phyloP scores from a whole-genome alignment of 2,329 filamentous ascomycete genomes.

The Scedosporium boydii region DNA sequence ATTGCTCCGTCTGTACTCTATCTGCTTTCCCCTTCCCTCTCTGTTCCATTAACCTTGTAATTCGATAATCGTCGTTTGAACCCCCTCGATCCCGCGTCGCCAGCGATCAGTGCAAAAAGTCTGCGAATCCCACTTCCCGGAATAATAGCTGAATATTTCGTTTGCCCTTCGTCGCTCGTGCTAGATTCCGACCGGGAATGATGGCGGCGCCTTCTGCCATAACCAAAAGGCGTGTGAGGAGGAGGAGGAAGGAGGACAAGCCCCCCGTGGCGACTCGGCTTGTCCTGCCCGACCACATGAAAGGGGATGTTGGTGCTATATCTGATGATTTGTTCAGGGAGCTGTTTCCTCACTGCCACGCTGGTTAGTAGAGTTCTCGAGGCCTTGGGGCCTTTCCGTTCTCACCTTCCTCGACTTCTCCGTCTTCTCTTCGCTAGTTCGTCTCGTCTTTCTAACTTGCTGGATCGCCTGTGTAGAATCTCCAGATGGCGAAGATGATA shows the following conservation, averaged over 20 bases:
- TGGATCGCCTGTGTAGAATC: neutral
- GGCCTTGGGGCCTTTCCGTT: neutral
- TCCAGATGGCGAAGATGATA: slow-evolving; percentile 23
- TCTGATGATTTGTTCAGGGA: slow-evolving; percentile 80
- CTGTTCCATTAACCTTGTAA: neutral
- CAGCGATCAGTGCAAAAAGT: neutral
- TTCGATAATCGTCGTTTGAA: no score
- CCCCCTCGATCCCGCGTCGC: neutral
- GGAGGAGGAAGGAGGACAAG: slow-evolving; percentile 47
- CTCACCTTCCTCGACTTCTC: neutral
- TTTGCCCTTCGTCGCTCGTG: neutral
- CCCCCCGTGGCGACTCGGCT: slow-evolving; percentile 70
- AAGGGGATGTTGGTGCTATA: slow-evolving; percentile 75
- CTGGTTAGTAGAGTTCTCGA: slow-evolving; percentile 31
- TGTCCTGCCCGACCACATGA: slow-evolving; percentile 75
- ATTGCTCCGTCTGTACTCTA: no score
- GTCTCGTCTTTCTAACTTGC: neutral
- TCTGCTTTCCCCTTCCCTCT: neutral
- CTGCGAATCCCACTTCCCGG: neutral
- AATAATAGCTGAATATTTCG: neutral
- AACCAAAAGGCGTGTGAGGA: slow-evolving; percentile 40
- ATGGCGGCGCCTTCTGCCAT: slow-evolving; percentile 17
- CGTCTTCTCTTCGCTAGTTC: neutral
- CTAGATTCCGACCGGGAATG: neutral
- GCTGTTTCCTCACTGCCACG: slow-evolving; percentile 57